Evolutionary conservation across 352 stramenopile species (phyloP).

Genomic region (Globisporangium acanthophoron): DNA sequence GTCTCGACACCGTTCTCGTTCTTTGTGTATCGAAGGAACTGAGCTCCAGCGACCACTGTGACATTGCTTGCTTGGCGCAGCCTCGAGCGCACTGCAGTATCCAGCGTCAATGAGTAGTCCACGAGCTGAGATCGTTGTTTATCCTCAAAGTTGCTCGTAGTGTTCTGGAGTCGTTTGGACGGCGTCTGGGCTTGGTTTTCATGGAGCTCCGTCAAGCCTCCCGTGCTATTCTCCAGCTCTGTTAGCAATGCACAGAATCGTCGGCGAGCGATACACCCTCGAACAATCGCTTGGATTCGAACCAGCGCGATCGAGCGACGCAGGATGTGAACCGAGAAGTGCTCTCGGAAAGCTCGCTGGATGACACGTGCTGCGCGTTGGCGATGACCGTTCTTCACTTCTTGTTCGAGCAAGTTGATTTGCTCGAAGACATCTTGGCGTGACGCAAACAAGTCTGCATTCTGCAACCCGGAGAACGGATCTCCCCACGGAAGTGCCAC

Average conservation of each 20-base stretch:
- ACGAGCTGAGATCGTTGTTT: too few species aligned
- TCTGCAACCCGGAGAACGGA: constrained; percentile 16
- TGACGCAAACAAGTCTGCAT: constrained; percentile 13
- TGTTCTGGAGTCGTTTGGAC: too few species aligned
- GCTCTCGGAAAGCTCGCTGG: constrained; percentile 36
- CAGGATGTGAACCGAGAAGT: constrained; percentile 25
- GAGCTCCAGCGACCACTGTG: too few species aligned
- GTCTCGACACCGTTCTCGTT: too few species aligned
- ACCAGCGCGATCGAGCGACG: constrained; percentile 17
- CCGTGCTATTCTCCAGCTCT: too few species aligned
- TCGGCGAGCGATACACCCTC: constrained; percentile 4
- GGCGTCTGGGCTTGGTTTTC: neutral
- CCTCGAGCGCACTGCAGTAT: too few species aligned
- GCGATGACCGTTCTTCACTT: neutral
- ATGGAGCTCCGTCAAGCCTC: neutral
- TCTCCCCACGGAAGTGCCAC: constrained; percentile 46
- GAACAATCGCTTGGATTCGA: constrained; percentile 29
- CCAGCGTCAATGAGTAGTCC: too few species aligned
- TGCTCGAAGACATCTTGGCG: constrained; percentile 34
- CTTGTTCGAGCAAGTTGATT: constrained; percentile 30
- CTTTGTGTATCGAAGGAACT: too few species aligned
- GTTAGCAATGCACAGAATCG: neutral
- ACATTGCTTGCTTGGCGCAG: too few species aligned
- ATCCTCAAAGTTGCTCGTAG: too few species aligned
- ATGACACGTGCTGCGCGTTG: constrained; percentile 28